Base-by-base conservation (phyloP, 805 yeast species). In the Cyberlindnera euphorbiae region DNA sequence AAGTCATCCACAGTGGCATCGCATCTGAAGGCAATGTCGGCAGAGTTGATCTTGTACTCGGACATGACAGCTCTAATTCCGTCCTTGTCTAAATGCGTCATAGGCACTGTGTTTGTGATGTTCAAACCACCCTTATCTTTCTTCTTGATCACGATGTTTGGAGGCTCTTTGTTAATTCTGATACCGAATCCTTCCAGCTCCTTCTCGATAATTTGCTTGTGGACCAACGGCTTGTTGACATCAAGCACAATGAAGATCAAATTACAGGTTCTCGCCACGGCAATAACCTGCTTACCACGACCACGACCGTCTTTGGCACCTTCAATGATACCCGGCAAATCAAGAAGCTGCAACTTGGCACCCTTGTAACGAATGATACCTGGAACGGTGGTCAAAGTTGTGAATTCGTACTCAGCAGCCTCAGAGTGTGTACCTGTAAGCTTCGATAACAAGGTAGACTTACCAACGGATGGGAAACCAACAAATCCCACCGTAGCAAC, bases 151-250 rank as follows among this genome's bases (percentile, higher is more conserved):
- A 90, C 63, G 47, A 93, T 93, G 59, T 93, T 93, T 17, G 99
- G 99, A 9, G 96, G 95, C 36, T 75, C 71, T 60, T 83, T 85
- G 64, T 93, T 93, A 56, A 93, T 72, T 60, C 98, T 75, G 46
- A 93, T 90, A 36, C 99, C 99, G 55, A 93, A 90, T 23, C 98
- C 98, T 66, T 93, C 97, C 59, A 93, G 64, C 63, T 93, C 99
- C 52, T 82, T 78, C 64, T 93, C 99, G 43, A 93, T 88, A 55
- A 93, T 82, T 58, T 80, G 83, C 58, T 93, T 93, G 63, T 93
- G 97, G 45, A 83, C 89, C 51, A 93, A 71, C 4, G 98, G 98
- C 58, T 93, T 93, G 64, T 88, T 87, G 38, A 93, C 98, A 60
- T 93, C 99, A 55, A 93, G 68, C 4, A 93, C 95, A 57, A 93